A percentile compares a stretch with the other conserved stretches of the same genome.
Evolutionary conservation across 2,329 filamentous ascomycete genomes (phyloP).

Genomic region (Huntiella savannae): DNA sequence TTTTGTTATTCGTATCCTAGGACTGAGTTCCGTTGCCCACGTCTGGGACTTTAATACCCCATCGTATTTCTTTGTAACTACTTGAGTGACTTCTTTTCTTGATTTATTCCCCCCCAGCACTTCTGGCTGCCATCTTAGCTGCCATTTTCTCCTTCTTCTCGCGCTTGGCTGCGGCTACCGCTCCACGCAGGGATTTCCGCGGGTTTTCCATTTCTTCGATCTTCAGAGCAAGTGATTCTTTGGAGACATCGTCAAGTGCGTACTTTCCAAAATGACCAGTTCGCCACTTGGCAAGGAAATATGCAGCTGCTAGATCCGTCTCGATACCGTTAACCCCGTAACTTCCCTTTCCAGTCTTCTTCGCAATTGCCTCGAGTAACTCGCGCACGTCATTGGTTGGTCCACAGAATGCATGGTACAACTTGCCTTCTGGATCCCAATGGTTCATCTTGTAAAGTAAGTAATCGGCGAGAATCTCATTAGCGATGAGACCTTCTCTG

Average conservation of each 20-base stretch:
- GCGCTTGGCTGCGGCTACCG: constrained; percentile 15
- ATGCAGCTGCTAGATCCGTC: constrained; percentile 53
- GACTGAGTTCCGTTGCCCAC: background rate
- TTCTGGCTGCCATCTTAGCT: constrained; percentile 20
- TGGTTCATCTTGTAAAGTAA: constrained; percentile 70
- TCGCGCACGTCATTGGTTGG: constrained; percentile 73
- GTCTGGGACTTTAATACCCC: background rate
- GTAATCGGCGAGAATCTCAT: constrained; percentile 71
- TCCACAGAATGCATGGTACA: constrained; percentile 42
- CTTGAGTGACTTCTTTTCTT: background rate
- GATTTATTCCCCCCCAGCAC: constrained; percentile 10
- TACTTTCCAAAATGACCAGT: constrained; percentile 57
- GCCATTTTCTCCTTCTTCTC: constrained; percentile 45
- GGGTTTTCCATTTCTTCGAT: constrained; percentile 28
- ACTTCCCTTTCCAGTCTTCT: constrained; percentile 53
- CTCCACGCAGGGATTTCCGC: constrained; percentile 45
- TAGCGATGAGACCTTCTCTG: constrained; percentile 67
- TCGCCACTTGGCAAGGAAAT: constrained; percentile 69
- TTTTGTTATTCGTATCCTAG: background rate
- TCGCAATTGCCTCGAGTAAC: constrained; percentile 52
- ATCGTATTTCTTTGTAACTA: background rate
- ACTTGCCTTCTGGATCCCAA: constrained; percentile 27
- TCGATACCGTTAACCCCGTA: constrained; percentile 50
- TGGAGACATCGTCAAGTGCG: constrained; percentile 56
- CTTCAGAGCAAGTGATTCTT: constrained; percentile 33